Evolutionary conservation across 768 basidiomycete species (phyloP).

Genomic region (Chalciporus chontae): DNA sequence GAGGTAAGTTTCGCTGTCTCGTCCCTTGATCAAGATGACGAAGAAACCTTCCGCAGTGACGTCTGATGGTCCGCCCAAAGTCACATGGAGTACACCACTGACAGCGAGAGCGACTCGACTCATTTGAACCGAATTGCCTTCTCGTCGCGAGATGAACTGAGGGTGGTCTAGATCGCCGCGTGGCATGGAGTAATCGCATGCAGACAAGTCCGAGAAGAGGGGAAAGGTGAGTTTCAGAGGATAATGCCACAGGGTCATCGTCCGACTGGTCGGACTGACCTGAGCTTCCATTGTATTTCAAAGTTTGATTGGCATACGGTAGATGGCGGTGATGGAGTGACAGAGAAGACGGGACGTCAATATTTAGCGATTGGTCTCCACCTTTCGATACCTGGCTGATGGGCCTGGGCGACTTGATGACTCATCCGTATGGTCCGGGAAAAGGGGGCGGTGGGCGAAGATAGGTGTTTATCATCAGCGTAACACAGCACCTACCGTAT

Average conservation of each 20-base stretch:
- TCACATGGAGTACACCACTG: neutral
- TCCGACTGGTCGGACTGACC: neutral
- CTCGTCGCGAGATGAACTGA: neutral
- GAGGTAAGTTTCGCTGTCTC: neutral
- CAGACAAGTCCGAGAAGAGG: neutral
- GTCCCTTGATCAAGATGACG: conserved; percentile 1
- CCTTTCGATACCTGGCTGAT: neutral
- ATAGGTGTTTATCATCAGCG: neutral
- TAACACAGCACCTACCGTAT: neutral
- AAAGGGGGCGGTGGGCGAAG: neutral
- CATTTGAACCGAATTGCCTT: neutral
- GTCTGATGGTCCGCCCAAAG: neutral
- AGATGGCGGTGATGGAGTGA: conserved; percentile 18
- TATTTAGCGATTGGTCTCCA: conserved; percentile 10
- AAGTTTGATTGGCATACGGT: conserved; percentile 21
- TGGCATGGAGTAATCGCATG: neutral
- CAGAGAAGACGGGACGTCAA: neutral
- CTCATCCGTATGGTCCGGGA: neutral
- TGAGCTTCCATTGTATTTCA: conserved; percentile 23
- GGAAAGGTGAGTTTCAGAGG: neutral
- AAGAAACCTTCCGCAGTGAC: conserved; percentile 1
- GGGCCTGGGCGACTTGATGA: conserved; percentile 3
- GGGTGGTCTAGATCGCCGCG: neutral
- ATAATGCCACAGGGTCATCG: conserved; percentile 5
- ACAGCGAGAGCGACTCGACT: conserved; percentile 7